A percentile compares a stretch with the other conserved stretches of the same genome.
These are phyloP conservation scores for Angomonas ambiguus DNA, from an alignment of 208 protist species.

Conservation along the genomic window DNA sequence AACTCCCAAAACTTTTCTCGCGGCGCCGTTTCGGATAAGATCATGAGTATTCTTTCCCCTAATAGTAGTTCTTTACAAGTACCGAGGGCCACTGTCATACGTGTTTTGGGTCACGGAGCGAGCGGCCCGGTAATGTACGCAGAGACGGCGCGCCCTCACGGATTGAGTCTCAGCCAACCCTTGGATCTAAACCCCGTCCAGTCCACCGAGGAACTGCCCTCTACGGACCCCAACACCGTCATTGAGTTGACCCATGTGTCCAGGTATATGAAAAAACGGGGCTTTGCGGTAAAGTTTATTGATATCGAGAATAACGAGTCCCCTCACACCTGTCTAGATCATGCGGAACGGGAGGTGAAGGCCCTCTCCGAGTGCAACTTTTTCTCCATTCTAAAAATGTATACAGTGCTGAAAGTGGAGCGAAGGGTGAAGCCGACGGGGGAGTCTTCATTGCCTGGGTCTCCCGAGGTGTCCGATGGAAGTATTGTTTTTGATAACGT, in stretches of 20 bases:
- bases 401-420: not conserved
- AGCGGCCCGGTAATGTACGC: slow-evolving; percentile 22
- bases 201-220: not conserved
- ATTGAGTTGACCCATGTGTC: not conserved
- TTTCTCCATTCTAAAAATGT: slow-evolving; percentile 29
- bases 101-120: slow-evolving; percentile 16
- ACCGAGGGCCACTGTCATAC: not conserved
- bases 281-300: slow-evolving; percentile 39
- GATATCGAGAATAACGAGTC: slow-evolving; percentile 2
- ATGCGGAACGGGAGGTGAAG: slow-evolving; percentile 24
- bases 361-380: slow-evolving; percentile 37
- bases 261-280: not conserved
- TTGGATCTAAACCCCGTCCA: not conserved
- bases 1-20: not conserved
- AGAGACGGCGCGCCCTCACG: not conserved
- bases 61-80: not conserved
- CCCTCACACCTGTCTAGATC: slow-evolving; percentile 16
- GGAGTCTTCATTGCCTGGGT: not conserved
- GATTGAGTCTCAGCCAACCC: not conserved
- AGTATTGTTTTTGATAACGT: no score
- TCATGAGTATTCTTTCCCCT: slow-evolving; percentile 1
- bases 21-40: not conserved
- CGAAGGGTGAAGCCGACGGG: not conserved
- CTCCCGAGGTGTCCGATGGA: no score
- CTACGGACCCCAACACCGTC: not conserved